Conservation (phyloP, 345 rosid genomes). For the Theobroma cacao region DNA sequence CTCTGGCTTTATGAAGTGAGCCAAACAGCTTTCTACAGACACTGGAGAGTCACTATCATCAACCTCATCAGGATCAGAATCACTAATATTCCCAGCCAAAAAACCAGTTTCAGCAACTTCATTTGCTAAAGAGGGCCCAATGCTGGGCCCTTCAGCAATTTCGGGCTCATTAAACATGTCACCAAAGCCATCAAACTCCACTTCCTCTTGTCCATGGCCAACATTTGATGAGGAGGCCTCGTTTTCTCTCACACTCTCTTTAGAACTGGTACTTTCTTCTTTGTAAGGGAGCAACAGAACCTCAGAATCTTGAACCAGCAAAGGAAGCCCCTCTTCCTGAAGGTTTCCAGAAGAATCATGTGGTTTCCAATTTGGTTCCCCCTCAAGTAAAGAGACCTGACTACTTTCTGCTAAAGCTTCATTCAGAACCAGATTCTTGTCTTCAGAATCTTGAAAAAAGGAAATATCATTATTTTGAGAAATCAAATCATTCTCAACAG, state of each 20-base stretch:
- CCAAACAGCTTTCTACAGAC: slow-evolving; percentile 88
- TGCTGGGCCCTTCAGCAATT: slow-evolving; percentile 44
- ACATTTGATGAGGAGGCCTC: slow-evolving; percentile 53
- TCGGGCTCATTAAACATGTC: slow-evolving; percentile 93
- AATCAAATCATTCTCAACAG: slow-evolving; percentile 38
- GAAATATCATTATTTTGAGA: slow-evolving; percentile 33
- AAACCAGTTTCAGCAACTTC: slow-evolving; percentile 52
- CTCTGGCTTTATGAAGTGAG: slow-evolving; percentile 80
- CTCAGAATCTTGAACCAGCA: slow-evolving; percentile 58
- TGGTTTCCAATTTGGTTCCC: slow-evolving; percentile 35
- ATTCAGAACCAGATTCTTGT: slow-evolving; percentile 18
- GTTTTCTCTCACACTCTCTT: slow-evolving; percentile 37
- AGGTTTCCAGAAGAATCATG: slow-evolving; percentile 52
- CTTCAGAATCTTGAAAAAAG: slow-evolving; percentile 22
- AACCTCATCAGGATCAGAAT: slow-evolving; percentile 93
- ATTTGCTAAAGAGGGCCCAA: slow-evolving; percentile 53
- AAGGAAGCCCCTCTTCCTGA: slow-evolving; percentile 69
- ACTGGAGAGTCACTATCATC: slow-evolving; percentile 84
- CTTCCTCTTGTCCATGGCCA: slow-evolving; percentile 48
- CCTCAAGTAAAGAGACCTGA: slow-evolving; percentile 24
- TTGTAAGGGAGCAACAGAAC: slow-evolving; percentile 74
- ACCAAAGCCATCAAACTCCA: slow-evolving; percentile 78
- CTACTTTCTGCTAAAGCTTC: slow-evolving; percentile 32
- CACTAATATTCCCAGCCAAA: slow-evolving; percentile 56
- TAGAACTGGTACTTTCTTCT: slow-evolving; percentile 43